Evolutionary conservation across 805 yeast genomes (phyloP), one percentile per base, ranked within the genome.

Genomic region (Metschnikowia proteae): DNA sequence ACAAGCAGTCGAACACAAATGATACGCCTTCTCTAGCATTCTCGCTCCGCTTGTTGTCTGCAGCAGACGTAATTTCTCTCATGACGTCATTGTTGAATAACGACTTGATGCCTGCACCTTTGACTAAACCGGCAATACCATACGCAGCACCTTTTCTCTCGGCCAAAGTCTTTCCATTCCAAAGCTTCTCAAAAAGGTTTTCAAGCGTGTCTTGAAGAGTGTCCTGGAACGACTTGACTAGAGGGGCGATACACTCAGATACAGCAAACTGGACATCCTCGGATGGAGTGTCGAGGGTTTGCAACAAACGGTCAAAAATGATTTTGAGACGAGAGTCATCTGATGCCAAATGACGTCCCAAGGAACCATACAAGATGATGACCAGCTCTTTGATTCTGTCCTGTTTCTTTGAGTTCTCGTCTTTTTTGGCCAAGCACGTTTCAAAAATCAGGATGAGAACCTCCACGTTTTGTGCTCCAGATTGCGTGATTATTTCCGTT

Each of bases 131-230:
- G 23, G 98, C 87, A 58, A 94, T 78, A 65, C 98, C 99, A 70
- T 88, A 90, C 1, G 98, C 98, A 2, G 97, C 92, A 61, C 98
- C 99, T 55, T 92, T 79, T 62, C 96, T 78, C n/a, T 75, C 72
- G 1, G 79, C 78, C 34, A 72, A 60, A 22, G 51, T 47, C 30
- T 70, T 69, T 2, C 81, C 82, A 6, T 67, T 63, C 60, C 87
- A 81, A 26, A 91, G 70, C 55, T 78, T 81, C 5, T 71, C 79
- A 60, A 87, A 78, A 43, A 90, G 70, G 3, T 60, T 56, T 33
- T 83, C 86, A 49, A 88, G 68, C 55, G 85, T 81, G 0, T 67
- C 64, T 27, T 76, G 77, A 28, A 84, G 75, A 11, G 74, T 71
- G 2, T 75, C 61, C 34, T 69, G 75, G 49, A 86, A 79, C 11